A percentile compares a stretch with the other conserved stretches of the same genome.
Conservation (phyloP, 163 green algal genomes). For the Chloroidium sp. region DNA sequence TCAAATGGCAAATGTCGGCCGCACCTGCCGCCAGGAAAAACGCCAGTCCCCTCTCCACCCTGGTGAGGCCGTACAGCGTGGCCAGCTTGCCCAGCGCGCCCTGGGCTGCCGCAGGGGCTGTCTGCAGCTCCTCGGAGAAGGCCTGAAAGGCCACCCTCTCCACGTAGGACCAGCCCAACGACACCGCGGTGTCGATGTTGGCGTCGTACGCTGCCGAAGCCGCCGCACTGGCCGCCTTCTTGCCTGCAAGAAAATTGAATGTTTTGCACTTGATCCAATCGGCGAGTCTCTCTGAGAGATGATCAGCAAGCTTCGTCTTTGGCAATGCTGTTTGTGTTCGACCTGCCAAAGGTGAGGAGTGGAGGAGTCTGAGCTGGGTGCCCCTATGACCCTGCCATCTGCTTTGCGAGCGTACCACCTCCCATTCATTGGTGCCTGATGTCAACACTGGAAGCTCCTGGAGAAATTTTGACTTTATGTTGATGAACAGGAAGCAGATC, state of each 20-base stretch:
- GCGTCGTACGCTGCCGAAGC: conserved; percentile 50
- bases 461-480: too few species aligned
- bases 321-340: background rate
- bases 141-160: conserved; percentile 48
- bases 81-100: conserved; percentile 38
- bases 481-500: too few species aligned
- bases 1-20: too few species aligned
- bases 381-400: too few species aligned
- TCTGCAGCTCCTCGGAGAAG: conserved; percentile 7
- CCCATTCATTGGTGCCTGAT: too few species aligned
- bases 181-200: conserved; percentile 59
- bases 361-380: too few species aligned
- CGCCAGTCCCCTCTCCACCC: conserved; percentile 45
- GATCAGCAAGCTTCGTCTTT: background rate
- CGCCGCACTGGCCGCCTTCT: conserved; percentile 24
- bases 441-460: too few species aligned
- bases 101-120: conserved; percentile 12
- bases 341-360: too few species aligned
- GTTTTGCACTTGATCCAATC: too few species aligned
- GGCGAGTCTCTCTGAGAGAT: background rate
- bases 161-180: conserved; percentile 67
- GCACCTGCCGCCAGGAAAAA: conserved; percentile 38
- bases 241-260: conserved; percentile 1
- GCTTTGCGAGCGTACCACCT: too few species aligned
- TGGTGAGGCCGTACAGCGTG: conserved; percentile 54